Evolutionary conservation across 768 basidiomycete genomes (phyloP), one percentile per base, ranked within the genome.

Genomic region (Multifurca ochricompacta): DNA sequence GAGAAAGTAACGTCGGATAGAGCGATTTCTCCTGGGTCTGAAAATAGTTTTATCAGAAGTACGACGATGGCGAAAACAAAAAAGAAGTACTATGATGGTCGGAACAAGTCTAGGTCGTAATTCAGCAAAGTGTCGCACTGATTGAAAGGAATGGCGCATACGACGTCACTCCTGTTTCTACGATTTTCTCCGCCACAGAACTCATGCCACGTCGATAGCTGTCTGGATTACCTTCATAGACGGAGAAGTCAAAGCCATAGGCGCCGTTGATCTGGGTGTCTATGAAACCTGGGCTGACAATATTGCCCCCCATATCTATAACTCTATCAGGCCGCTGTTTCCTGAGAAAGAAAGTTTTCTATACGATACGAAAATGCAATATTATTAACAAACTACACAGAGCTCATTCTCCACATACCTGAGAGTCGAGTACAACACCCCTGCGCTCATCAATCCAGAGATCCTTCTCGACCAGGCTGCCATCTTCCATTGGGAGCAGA

Each of bases 211-310:
- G 62, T 23, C 74, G 71, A 68, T 94, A 94, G 6, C 70, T 71
- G 34, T 81, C 74, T 48, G 87, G 85, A 63, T 84, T 76, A 25
- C 77, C 80, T 32, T 87, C 82, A 61, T 85, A 89, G 16, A 91
- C 79, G 11, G 89, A 91, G 63, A 92, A 91, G 67, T 91, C 89
- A 64, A 91, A 87, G 28, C 84, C 82, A 65, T 89, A 92, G 4
- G 83, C 91, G 32, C 92, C 92, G 59, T 95, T 94, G 58, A 95
- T 83, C 64, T 95, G 92, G 16, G 86, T 80, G 69, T 94, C 92
- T 46, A 94, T 77, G 63, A 85, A 79, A 13, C 91, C 91, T 2
- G 91, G 91, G 66, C 88, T 91, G 32, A 93, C 71, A 60, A 93
- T 85, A 67, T 85, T 83, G 13, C 90, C 89, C 1, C 73, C 76